Base-by-base conservation (phyloP, 805 yeast genomes). In the Barnettozyma populi region DNA sequence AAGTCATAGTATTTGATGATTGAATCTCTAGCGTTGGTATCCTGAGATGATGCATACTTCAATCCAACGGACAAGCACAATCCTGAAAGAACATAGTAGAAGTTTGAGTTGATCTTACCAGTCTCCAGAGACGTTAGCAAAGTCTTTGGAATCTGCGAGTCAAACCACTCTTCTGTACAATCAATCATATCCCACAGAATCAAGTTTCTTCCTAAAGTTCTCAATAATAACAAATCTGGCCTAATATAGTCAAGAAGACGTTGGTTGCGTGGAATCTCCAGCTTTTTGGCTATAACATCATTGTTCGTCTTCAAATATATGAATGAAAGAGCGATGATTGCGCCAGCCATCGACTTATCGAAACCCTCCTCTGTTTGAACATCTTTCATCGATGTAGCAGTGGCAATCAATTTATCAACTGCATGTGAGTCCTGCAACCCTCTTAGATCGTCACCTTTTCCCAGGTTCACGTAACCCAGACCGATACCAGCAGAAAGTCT, bases 401-500 rank as follows among this genome's bases (percentile, higher is more conserved):
- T 67, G 0, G 80, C 69, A 37, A 84, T 60, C 32, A 89, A 66
- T 43, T 68, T 70, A 49, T 84, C 89, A 21, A 81, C 77, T 5
- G 86, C 75, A 55, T 75, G 81, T 0, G 84, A 73, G 59, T 84
- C 94, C 50, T 76, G 76, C 39, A 79, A 63, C 0, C 82, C 82
- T 42, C 75, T 68, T 43, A 84, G 64, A 50, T 76, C 78, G 45
- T 76, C 75, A 1, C 94, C 95, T 47, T 79, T 77, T 0, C 95
- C 96, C 27, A 90, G 63, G 57, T 90, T 90, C 14, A 90, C 81
- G 48, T 82, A 77, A 0, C 99, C 99, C 16, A 90, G 65, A 0
- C 96, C 80, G 37, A 92, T 77, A 0, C 99, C 99, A 1, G 95
- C 95, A 1, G 95, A 86, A 11, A 88, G 68, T 47, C 95, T 69